Evolutionary conservation across 139 green algal species (phyloP), one percentile per base, ranked within the genome.

Genomic region (Limnomonas spitsbergensis): DNA sequence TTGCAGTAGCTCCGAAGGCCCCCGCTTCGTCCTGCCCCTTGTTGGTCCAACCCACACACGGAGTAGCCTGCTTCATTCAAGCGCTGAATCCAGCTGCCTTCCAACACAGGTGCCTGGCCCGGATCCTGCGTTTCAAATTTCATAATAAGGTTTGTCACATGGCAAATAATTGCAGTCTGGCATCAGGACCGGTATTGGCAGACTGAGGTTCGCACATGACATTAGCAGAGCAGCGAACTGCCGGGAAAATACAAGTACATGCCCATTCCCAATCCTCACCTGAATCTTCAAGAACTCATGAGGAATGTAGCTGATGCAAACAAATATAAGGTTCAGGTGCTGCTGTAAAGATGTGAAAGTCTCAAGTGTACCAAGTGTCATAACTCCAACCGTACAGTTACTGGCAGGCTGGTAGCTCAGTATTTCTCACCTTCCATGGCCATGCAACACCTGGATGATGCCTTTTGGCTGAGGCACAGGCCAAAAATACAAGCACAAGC

Each of bases 11-110:
- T 14, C 47, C 47, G 14, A 29, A 61, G 47, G 14, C 47, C 47
- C 20, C 20, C 47, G 20, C 47, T 61, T 7, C 61, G 61, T 7
- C 61, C 61, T 36, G 29, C 6, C 27, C 54, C 75, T 38, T 88
- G 82, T 39, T 84, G 70, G 78, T 94, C 89, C n/a, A 92, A 78
- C 27, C 85, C 85, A 35, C 75, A 85, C 3, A 91, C 82, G 20
- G 75, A 85, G 69, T 86, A 88, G 74, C 88, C 87, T 3, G 40
- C 54, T 6, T 68, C 40, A 66, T 94, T 94, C 40, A 89, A 77
- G 6, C 52, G 26, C 75, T 92, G 36, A 4, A 91, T 81, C 90
- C 88, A 93, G 27, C 81, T 89, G 36, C 75, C 81, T 4, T 68
- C 54, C 54, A 93, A 94, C 2, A 80, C 3, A 2, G 61, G 74